Percentiles rank a stretch among this genome's conserved stretches.
These are phyloP conservation scores for Trichophyton mentagrophytes DNA, from an alignment of 2,329 filamentous ascomycete genomes.

Conservation along the genomic window DNA sequence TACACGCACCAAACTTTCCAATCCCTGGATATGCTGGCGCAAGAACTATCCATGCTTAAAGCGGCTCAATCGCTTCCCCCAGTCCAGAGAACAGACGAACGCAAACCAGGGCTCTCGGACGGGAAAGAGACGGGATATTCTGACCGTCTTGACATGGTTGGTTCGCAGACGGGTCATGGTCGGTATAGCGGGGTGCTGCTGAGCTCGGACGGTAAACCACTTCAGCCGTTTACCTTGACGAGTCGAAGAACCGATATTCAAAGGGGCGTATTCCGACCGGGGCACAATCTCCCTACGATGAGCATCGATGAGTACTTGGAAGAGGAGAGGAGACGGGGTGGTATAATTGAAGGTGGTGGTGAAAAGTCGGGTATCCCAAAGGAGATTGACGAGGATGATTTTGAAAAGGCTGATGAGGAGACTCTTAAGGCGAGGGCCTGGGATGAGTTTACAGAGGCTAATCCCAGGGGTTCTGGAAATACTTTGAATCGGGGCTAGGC, in stretches of 20 bases:
- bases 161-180: conserved; percentile 33
- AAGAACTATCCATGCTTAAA: conserved; percentile 71
- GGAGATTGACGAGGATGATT: conserved; percentile 77
- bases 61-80: conserved; percentile 45
- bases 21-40: conserved; percentile 70
- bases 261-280: conserved; percentile 71
- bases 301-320: conserved; percentile 94
- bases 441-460: conserved; percentile 89
- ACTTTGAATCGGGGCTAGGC: conserved; percentile 36
- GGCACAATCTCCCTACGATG: conserved; percentile 94
- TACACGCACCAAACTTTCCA: conserved; percentile 71
- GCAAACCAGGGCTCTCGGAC: conserved; percentile 29
- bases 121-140: conserved; percentile 46
- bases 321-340: conserved; percentile 70
- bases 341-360: conserved; percentile 83
- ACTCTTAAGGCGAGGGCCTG: conserved; percentile 88
- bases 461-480: conserved; percentile 53
- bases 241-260: conserved; percentile 62
- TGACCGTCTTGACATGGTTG: conserved; percentile 59
- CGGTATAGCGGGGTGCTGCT: conserved; percentile 58
- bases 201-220: conserved; percentile 64
- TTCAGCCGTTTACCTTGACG: conserved; percentile 81
- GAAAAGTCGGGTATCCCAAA: conserved; percentile 55
- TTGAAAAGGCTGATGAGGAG: conserved; percentile 75
- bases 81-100: conserved; percentile 30